A percentile compares a stretch with the other conserved stretches of the same genome.
Conservation (phyloP, 2,329 filamentous ascomycete genomes). For the Alternaria tenuissima region DNA sequence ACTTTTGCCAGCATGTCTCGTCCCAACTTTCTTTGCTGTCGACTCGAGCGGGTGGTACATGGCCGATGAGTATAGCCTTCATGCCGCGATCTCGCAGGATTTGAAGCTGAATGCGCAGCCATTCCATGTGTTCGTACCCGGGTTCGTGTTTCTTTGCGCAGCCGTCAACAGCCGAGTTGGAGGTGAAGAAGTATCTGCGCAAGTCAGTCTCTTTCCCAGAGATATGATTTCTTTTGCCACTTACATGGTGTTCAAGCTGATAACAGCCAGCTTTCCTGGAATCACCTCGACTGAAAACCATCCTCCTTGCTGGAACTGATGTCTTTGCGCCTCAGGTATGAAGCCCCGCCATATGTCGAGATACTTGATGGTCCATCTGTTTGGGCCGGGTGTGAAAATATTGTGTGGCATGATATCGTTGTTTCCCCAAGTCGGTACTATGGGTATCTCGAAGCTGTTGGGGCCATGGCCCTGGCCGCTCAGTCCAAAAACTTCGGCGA, state of each 20-base stretch:
- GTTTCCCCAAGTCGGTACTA: conserved; percentile 92
- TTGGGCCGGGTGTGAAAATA: conserved; percentile 85
- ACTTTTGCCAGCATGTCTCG: conserved; percentile 98
- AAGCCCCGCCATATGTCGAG: conserved; percentile 82
- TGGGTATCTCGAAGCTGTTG: conserved; percentile 72
- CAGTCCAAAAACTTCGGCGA: conserved; percentile 73
- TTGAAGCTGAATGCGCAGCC: conserved; percentile 88
- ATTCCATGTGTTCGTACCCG: conserved; percentile 94
- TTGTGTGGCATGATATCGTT: conserved; percentile 99
- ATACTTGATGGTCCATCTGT: conserved; percentile 82
- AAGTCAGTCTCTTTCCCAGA: neutral
- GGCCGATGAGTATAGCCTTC: conserved; percentile 94
- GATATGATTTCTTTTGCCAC: neutral
- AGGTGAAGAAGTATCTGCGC: conserved; percentile 83
- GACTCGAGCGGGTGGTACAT: conserved; percentile 90
- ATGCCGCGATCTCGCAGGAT: conserved; percentile 82
- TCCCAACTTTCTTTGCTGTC: conserved; percentile 89
- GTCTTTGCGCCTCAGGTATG: conserved; percentile 90
- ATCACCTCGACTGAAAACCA: conserved; percentile 97
- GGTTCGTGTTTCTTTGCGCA: conserved; percentile 81
- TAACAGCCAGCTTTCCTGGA: conserved; percentile 81
- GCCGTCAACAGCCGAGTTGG: conserved; percentile 92
- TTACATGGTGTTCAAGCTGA: conserved; percentile 90
- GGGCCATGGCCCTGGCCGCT: conserved; percentile 55
- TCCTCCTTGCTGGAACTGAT: conserved; percentile 89